Conservation (phyloP, 1,139 yeast species). For the Schwanniomyces etchellsii region DNA sequence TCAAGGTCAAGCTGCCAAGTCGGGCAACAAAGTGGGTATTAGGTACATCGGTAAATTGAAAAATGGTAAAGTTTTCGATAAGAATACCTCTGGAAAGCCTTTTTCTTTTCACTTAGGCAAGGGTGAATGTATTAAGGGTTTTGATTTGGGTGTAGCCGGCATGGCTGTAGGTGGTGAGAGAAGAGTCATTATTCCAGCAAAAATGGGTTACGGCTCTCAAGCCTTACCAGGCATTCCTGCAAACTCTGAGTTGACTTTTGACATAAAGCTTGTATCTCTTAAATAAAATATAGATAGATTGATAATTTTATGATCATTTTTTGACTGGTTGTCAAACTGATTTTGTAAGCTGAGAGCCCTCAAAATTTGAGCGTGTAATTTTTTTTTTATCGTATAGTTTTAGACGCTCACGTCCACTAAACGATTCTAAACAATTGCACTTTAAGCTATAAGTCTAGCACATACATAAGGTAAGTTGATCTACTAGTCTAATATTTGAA, state of each 20-base stretch:
- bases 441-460: no score
- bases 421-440: no score
- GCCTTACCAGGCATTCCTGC: constrained; percentile 96
- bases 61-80: constrained; percentile 94
- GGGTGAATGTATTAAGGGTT: constrained; percentile 98
- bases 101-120: constrained; percentile 85
- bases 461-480: no score
- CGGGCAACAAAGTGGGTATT: constrained; percentile 88
- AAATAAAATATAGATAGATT: constrained; percentile 41
- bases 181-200: constrained; percentile 91
- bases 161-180: constrained; percentile 99
- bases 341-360: background rate
- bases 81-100: constrained; percentile 96
- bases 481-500: no score
- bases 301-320: background rate
- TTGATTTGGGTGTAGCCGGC: constrained; percentile 98
- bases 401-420: constrained; percentile 5
- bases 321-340: background rate
- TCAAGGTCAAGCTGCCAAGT: constrained; percentile 81
- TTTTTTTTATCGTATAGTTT: constrained; percentile 4
- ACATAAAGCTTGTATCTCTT: constrained; percentile 86
- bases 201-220: constrained; percentile 94
- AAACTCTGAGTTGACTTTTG: constrained; percentile 92
- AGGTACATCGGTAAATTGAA: constrained; percentile 96
- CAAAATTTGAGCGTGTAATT: background rate